Evolutionary conservation across 371 early-diverging fungal species (phyloP).

Genomic region (Amoeboradix gromovi): DNA sequence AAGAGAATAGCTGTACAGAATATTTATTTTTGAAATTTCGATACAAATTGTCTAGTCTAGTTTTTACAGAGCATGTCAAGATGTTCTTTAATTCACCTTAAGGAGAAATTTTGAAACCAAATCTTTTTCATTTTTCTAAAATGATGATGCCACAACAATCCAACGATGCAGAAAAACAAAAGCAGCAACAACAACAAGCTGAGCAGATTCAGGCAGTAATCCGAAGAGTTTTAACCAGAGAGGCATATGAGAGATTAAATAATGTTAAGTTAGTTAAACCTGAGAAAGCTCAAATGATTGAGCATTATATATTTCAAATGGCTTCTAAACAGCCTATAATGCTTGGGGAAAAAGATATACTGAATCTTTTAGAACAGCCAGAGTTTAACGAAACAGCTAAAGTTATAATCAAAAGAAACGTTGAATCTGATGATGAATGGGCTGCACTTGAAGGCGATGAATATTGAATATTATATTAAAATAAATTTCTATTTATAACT

Average conservation of each 20-base stretch:
- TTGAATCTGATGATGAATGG: neutral
- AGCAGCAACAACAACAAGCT: neutral
- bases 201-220: neutral
- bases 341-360: neutral
- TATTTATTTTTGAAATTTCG: too few species aligned
- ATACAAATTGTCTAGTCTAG: too few species aligned
- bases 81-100: too few species aligned
- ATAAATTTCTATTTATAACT: neutral
- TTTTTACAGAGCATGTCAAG: too few species aligned
- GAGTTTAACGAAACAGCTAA: neutral
- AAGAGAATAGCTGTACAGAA: too few species aligned
- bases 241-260: neutral
- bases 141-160: too few species aligned
- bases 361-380: neutral
- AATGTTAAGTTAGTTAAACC: neutral
- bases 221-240: neutral
- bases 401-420: neutral
- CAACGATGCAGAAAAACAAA: neutral
- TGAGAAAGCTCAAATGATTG: neutral
- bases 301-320: neutral
- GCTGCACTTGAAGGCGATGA: neutral
- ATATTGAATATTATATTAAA: neutral
- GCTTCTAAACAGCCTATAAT: neutral
- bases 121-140: too few species aligned
- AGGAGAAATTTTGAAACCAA: too few species aligned